Conservation (phyloP, 306 rosid genomes). For the Cucumis sativus region DNA sequence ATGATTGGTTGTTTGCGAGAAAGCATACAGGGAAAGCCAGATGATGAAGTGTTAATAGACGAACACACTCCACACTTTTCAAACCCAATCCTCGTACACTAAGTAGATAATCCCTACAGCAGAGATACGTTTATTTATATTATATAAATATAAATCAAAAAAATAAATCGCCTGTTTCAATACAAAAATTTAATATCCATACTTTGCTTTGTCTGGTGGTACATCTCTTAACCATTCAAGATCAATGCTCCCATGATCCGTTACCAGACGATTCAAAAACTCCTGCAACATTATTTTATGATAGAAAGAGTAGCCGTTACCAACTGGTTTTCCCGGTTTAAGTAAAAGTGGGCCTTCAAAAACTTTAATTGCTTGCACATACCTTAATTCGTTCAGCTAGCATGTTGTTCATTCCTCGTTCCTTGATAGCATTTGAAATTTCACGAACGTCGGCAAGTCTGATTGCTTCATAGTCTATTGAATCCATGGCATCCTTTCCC, state of each 20-base stretch:
- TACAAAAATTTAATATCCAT: conserved; percentile 12
- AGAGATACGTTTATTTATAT: not conserved
- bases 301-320: not conserved
- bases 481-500: conserved; percentile 50
- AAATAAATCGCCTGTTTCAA: not conserved
- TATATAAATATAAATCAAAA: not conserved
- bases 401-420: conserved; percentile 88
- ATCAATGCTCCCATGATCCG: conserved; percentile 76
- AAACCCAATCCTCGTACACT: conserved; percentile 82
- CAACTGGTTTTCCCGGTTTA: not conserved
- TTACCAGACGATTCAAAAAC: conserved; percentile 62
- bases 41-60: conserved; percentile 86
- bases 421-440: conserved; percentile 53
- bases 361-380: conserved; percentile 5
- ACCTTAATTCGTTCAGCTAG: conserved; percentile 92
- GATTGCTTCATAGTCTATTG: conserved; percentile 76
- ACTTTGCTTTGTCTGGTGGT: conserved; percentile 82
- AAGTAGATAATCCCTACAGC: conserved; percentile 67
- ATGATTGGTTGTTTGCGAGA: conserved; percentile 9
- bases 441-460: conserved; percentile 47
- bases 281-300: conserved; percentile 40
- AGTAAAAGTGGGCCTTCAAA: conserved; percentile 2
- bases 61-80: conserved; percentile 92
- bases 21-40: conserved; percentile 90
- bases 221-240: conserved; percentile 94